A percentile compares a stretch with the other conserved stretches of the same genome.
Evolutionary conservation across 768 basidiomycete species (phyloP).

Genomic region (Hygrocybe coccinea): DNA sequence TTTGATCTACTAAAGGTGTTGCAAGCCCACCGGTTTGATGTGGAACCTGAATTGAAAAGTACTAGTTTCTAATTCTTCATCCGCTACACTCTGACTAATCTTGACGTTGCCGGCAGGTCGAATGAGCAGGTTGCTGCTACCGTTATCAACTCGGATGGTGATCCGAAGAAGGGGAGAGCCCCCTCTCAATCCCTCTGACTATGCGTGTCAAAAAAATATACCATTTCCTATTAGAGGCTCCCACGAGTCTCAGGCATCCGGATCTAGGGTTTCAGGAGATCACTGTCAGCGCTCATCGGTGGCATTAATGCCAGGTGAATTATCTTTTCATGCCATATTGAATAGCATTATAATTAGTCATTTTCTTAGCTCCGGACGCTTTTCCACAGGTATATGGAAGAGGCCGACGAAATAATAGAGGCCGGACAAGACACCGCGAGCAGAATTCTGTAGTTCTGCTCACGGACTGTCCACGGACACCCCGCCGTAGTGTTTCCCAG

Average conservation of each 20-base stretch:
- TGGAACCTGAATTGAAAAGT: slow-evolving; percentile 34
- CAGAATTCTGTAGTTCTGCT: neutral
- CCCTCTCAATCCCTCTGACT: neutral
- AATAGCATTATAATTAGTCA: slow-evolving; percentile 9
- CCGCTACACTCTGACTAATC: neutral
- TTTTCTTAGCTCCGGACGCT: slow-evolving; percentile 35
- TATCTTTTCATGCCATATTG: slow-evolving; percentile 1
- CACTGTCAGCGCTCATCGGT: slow-evolving; percentile 13
- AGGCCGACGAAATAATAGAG: neutral
- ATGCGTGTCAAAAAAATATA: neutral
- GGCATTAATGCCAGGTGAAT: slow-evolving; percentile 37
- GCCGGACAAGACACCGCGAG: neutral
- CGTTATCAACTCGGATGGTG: slow-evolving; percentile 29
- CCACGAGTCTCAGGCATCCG: neutral
- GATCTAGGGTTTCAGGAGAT: neutral
- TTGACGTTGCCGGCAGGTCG: slow-evolving; percentile 22
- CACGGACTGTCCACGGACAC: too few species aligned
- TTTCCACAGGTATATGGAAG: slow-evolving; percentile 16
- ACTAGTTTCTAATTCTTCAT: slow-evolving; percentile 11
- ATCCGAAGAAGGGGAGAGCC: slow-evolving; percentile 19
- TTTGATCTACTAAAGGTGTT: slow-evolving; percentile 44
- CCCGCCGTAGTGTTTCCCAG: too few species aligned
- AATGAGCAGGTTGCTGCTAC: slow-evolving; percentile 31
- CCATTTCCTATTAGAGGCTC: neutral
- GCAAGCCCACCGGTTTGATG: slow-evolving; percentile 29